Base-by-base conservation (phyloP, 768 basidiomycete species). In the Lactarius hengduanensis region DNA sequence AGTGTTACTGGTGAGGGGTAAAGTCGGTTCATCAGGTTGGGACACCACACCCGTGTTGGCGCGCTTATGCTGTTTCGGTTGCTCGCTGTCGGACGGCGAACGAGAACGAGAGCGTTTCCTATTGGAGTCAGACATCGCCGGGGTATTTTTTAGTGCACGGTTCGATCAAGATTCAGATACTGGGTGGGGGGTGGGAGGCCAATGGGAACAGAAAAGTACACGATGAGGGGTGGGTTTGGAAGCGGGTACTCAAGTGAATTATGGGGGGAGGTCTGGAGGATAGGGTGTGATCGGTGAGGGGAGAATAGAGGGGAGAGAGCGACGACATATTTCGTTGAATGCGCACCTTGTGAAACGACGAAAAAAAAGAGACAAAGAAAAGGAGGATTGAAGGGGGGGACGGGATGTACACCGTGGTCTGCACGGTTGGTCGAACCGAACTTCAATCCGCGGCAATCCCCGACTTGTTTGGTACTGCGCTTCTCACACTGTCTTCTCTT, bases 41-140 rank as follows among this genome's bases (percentile, higher is more conserved):
- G 83, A 79, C 67, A 83, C 77, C 74, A 82, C 82, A 81, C 91
- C 91, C 70, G 88, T 93, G 76, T 93, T 93, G 78, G 88, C 83
- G 77, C 91, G 89, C 80, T 93, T 93, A 77, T 88, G 81, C 71
- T 85, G 83, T 80, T 92, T 91, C 74, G 86, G 86, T 74, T 88
- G 82, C 74, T 92, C 91, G 76, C 81, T 84, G 80, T 91, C 89
- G 53, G 90, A 91, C 66, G 90, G 87, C 61, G 91, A 93, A 75
- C 91, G 91, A 72, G 91, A 93, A 73, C 91, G 85, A 72, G 91
- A 93, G 74, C 91, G 85, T 79, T 93, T 93, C 79, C 91, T 89
- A 77, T 82, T 90, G 71, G 83, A 82, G 81, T 92, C 90, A 82
- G 85, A 84, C 90, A 91, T 91, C 78, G 82, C 85, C 83, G 82